Percentiles rank a stretch among this genome's conserved stretches.
Evolutionary conservation across 495 filamentous ascomycete species (phyloP).

Genomic region (Xylaria palmicola): DNA sequence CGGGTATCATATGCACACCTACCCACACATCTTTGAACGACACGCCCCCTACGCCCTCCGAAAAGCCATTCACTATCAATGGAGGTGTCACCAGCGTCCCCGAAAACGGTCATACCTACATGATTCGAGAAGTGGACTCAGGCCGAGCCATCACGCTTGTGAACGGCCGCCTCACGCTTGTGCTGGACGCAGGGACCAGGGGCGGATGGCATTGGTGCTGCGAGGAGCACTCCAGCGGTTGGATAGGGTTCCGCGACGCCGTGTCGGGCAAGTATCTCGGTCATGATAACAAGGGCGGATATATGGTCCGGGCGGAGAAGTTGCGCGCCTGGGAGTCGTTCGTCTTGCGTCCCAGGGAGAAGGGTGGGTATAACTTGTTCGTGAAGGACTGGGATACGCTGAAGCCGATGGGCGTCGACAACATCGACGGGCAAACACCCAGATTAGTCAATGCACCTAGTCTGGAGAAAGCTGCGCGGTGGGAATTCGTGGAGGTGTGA

Average conservation of each 20-base stretch:
- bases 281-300: not conserved
- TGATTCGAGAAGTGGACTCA: not conserved
- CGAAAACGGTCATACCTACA: not conserved
- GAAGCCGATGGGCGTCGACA: not conserved
- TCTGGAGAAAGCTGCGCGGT: not conserved
- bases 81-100: not conserved
- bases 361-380: not conserved
- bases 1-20: not conserved
- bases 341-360: not conserved
- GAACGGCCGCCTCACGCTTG: not conserved
- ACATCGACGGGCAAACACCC: not conserved
- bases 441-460: not conserved
- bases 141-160: not conserved
- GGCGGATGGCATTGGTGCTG: slow-evolving; percentile 6
- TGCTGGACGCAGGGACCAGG: not conserved
- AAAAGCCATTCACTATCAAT: not conserved
- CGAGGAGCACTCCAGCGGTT: not conserved
- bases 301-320: not conserved
- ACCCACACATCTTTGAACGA: not conserved
- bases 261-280: slow-evolving; percentile 2
- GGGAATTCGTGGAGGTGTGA: slow-evolving; percentile 1
- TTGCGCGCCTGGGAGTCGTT: not conserved
- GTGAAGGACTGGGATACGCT: not conserved
- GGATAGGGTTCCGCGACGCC: slow-evolving; percentile 4
- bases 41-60: not conserved